These are phyloP conservation scores for Ogataea angusta DNA, from an alignment of 805 yeast species.

Conservation along the genomic window DNA sequence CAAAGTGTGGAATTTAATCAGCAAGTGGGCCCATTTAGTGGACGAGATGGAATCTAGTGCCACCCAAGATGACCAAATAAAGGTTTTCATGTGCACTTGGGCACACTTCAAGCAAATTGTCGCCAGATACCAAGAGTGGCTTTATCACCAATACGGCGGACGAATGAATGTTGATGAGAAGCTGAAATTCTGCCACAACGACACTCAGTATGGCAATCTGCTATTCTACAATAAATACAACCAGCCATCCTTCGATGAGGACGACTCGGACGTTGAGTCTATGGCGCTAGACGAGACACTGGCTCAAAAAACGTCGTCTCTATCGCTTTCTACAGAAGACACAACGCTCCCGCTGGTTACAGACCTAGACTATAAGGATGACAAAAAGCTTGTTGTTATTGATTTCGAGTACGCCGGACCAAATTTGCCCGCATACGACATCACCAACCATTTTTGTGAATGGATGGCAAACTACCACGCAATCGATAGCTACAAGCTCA, in stretches of 20 bases:
- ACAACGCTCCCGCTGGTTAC: conserved; percentile 28
- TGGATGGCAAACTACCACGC: conserved; percentile 95
- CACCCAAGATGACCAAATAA: conserved; percentile 35
- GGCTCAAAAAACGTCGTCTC: conserved; percentile 14
- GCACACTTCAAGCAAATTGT: conserved; percentile 47
- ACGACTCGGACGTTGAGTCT: conserved; percentile 25
- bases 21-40: conserved; percentile 64
- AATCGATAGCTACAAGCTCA: conserved; percentile 50
- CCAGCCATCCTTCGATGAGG: conserved; percentile 26
- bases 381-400: conserved; percentile 80
- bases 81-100: conserved; percentile 46
- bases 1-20: conserved; percentile 62
- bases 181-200: conserved; percentile 89
- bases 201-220: conserved; percentile 93
- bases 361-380: conserved; percentile 35
- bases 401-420: conserved; percentile 96
- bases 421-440: conserved; percentile 83
- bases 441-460: conserved; percentile 90
- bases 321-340: conserved; percentile 19
- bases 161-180: conserved; percentile 39
- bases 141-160: conserved; percentile 48
- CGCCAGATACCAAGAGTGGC: conserved; percentile 57
- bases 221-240: conserved; percentile 45
- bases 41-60: conserved; percentile 40
- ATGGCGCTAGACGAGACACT: conserved; percentile 16